Evolutionary conservation across 768 basidiomycete genomes (phyloP), one percentile per base, ranked within the genome.

Genomic region (Boletus pseudopeckii): DNA sequence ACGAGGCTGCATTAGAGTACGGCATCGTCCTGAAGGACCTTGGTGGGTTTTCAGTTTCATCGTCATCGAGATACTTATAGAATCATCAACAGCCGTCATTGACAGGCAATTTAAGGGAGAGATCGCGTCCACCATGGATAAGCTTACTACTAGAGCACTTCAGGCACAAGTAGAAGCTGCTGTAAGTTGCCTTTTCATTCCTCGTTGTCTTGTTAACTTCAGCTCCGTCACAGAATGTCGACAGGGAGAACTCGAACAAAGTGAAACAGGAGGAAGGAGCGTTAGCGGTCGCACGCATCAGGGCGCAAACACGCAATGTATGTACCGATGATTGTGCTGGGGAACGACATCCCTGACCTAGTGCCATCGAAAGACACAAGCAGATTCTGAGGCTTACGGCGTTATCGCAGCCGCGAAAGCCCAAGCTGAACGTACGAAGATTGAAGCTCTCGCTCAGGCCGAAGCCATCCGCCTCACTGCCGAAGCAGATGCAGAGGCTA

Each of bases 21-120:
- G 91, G 91, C 7, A 93, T 92, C 46, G 72, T 87, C 34, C 69
- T 92, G 45, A 90, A 90, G 70, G 90, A 92, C 57, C 81, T 92
- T 36, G 85, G 84, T 84, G 59, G 6, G 77, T 64, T 30, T 45
- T 15, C 34, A 24, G 11, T 32, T 20, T 45, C 11, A n/a, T 33
- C 11, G 10, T 22, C 30, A 32, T 33, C 17, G n/a, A 22, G 14
- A 28, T 28, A 48, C 56, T 52, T 28, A 67, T 48, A 1, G 28
- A 30, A 38, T 26, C n/a, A 26, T 60, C 58, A 18, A 52, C 52
- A 85, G 90, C 90, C 50, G 90, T 92, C 50, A 92, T 92, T 53
- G 89, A 92, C 65, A 76, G 90, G 30, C 86, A 91, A 61, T 92
- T 92, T 76, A 92, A 92, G 75, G 90, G 89, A 54, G 90, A 92